Conservation (phyloP, 768 basidiomycete species). For the Amanita molliuscula region DNA sequence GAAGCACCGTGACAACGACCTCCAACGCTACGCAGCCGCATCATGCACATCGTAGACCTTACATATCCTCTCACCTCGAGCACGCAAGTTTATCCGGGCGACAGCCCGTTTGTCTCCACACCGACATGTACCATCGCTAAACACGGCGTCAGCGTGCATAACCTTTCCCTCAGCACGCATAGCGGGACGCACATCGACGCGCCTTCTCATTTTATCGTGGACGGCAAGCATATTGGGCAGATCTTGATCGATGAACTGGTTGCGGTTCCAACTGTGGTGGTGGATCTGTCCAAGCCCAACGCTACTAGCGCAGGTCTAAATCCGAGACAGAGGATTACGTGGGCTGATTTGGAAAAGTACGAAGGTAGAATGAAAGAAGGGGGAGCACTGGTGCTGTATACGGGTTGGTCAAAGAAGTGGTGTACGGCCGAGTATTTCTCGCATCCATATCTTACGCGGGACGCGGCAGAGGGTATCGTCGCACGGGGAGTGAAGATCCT, state of each 20-base stretch:
- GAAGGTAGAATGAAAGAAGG: constrained; percentile 22
- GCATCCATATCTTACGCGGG: constrained; percentile 54
- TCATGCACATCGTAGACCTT: constrained; percentile 35
- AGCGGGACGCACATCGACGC: constrained; percentile 77
- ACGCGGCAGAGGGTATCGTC: constrained; percentile 40
- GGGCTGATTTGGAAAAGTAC: constrained; percentile 36
- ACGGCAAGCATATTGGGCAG: constrained; percentile 47
- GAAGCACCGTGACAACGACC: neutral
- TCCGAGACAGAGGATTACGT: constrained; percentile 38
- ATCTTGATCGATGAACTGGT: constrained; percentile 39
- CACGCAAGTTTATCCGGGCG: constrained; percentile 45
- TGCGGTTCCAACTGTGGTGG: constrained; percentile 41
- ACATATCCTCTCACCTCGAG: constrained; percentile 35
- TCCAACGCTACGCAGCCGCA: neutral
- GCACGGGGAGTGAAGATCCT: constrained; percentile 44
- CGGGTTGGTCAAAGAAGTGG: constrained; percentile 60
- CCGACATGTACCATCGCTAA: constrained; percentile 27
- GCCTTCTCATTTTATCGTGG: constrained; percentile 58
- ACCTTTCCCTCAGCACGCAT: constrained; percentile 53
- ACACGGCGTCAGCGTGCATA: constrained; percentile 41
- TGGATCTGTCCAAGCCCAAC: constrained; percentile 30
- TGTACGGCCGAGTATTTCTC: constrained; percentile 36
- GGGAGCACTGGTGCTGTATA: constrained; percentile 45
- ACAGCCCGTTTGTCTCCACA: constrained; percentile 33
- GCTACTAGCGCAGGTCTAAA: neutral